phyloP scores from a whole-genome alignment of 1,139 yeast species.

The Keqinozyma sinolaborantium region DNA sequence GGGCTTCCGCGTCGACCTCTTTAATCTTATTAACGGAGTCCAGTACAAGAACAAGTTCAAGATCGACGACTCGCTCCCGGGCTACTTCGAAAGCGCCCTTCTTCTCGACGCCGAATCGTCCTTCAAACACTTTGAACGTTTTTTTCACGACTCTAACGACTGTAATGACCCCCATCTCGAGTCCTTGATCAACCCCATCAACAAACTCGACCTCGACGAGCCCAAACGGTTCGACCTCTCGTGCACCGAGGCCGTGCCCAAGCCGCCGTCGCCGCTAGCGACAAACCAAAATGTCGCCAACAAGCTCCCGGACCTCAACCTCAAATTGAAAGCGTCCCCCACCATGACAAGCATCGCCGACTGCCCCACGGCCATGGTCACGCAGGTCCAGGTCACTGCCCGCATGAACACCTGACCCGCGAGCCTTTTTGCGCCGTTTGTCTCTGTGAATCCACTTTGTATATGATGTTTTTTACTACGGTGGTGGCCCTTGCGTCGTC shows the following conservation, averaged over 20 bases:
- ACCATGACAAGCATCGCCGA: conserved; percentile 34
- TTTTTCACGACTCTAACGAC: conserved; percentile 16
- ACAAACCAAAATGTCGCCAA: conserved; percentile 26
- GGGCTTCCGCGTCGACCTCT: conserved; percentile 50
- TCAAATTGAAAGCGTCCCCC: conserved; percentile 22
- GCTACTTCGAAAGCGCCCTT: conserved; percentile 58
- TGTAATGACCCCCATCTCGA: conserved; percentile 2
- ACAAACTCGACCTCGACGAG: conserved; percentile 12
- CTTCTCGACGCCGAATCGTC: conserved; percentile 50
- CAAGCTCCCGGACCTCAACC: conserved; percentile 11
- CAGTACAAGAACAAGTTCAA: conserved; percentile 44
- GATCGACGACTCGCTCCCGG: conserved; percentile 63
- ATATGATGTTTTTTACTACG: background rate
- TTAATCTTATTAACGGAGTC: conserved; percentile 53
- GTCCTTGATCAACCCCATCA: conserved; percentile 10
- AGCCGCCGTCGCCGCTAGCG: conserved; percentile 23
- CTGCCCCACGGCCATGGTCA: conserved; percentile 39
- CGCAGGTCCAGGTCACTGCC: conserved; percentile 46
- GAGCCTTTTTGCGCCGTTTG: background rate
- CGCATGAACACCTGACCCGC: conserved; percentile 30
- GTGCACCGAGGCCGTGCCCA: conserved; percentile 3
- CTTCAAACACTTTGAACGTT: conserved; percentile 38
- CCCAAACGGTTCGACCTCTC: conserved; percentile 1
- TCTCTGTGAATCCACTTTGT: background rate
- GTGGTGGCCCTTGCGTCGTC: background rate